These are phyloP conservation scores for Phytophthora idaei DNA, from an alignment of 352 stramenopile species.

Conservation along the genomic window DNA sequence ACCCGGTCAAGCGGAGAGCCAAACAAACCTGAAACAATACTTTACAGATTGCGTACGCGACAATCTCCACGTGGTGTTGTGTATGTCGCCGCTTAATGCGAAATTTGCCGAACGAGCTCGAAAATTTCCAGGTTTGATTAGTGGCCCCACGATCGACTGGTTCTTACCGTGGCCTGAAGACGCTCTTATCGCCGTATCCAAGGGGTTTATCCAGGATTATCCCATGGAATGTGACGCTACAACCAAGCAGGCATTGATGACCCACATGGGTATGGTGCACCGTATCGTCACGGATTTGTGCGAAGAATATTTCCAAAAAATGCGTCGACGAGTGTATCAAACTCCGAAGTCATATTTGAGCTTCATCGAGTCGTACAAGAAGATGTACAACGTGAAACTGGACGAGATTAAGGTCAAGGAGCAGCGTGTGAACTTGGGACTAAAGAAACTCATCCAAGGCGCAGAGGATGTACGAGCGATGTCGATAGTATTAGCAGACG, in stretches of 20 bases:
- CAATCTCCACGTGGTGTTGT: conserved; percentile 98
- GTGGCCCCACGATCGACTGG: conserved; percentile 98
- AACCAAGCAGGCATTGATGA: conserved; percentile 92
- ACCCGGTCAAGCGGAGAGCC: conserved; percentile 94
- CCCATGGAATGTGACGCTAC: conserved; percentile 93
- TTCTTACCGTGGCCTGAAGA: conserved; percentile 99
- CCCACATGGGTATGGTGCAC: conserved; percentile 98
- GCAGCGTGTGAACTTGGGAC: conserved; percentile 94
- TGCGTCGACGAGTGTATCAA: conserved; percentile 97
- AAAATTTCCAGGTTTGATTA: conserved; percentile 98
- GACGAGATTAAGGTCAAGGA: conserved; percentile 97
- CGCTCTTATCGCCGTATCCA: conserved; percentile 96
- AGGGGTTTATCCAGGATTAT: conserved; percentile 97
- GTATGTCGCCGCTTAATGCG: conserved; percentile 98
- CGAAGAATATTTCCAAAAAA: conserved; percentile 98
- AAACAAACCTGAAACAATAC: conserved; percentile 97
- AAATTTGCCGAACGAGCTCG: conserved; percentile 96
- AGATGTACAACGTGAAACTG: conserved; percentile 95
- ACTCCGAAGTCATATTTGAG: conserved; percentile 98
- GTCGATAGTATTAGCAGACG: conserved; percentile 96
- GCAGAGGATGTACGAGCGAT: conserved; percentile 97
- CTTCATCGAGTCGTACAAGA: conserved; percentile 98
- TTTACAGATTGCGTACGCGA: conserved; percentile 98
- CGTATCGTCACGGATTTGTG: conserved; percentile 97
- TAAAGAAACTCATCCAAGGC: conserved; percentile 98